Base-by-base conservation (phyloP, 768 basidiomycete genomes). In the Lenzites betulinus region DNA sequence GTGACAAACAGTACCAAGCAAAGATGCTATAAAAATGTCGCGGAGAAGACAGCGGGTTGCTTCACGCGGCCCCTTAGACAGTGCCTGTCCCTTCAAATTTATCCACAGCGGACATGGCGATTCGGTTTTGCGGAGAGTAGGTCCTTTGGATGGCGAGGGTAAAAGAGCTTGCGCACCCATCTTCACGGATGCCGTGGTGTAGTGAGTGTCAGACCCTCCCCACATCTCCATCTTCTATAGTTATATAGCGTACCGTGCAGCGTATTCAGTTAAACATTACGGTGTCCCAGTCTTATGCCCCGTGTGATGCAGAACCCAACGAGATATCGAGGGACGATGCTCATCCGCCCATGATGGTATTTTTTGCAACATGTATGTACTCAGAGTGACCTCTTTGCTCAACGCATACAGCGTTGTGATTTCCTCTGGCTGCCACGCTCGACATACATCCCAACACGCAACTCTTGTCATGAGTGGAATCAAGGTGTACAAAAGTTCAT, bases 21-120 rank as follows among this genome's bases (percentile, higher is more conserved):
- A n/a, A n/a, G n/a, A 15, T 1, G 20, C 20, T 1, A 2, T 56
- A 62, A 70, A 72, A 68, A 69, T 8, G 22, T 4, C n/a, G 18
- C 30, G 5, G 15, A 35, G 22, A 30, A 18, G n/a, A 47, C 26
- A 41, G 20, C 48, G n/a, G 36, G 7, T 52, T 57, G 50, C 60
- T 44, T 59, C 71, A 76, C 83, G 86, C 86, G 78, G 73, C 85
- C 83, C 80, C 72, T 70, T 82, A 87, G 87, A 88, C 86, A 88
- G 86, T 88, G 81, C 86, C 86, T 82, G 80, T 77, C 79, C 80
- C 75, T 72, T 70, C 71, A 59, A 68, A 58, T 54, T 61, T 63
- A 47, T 26, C 55, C 60, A 83, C 74, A 76, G 67, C 67, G 79
- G 78, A 74, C 80, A 83, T 75, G 86, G 86, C 83, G 86, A 88